Evolutionary conservation across 2,329 filamentous ascomycete genomes (phyloP).

Genomic region (Ophiostoma montium): DNA sequence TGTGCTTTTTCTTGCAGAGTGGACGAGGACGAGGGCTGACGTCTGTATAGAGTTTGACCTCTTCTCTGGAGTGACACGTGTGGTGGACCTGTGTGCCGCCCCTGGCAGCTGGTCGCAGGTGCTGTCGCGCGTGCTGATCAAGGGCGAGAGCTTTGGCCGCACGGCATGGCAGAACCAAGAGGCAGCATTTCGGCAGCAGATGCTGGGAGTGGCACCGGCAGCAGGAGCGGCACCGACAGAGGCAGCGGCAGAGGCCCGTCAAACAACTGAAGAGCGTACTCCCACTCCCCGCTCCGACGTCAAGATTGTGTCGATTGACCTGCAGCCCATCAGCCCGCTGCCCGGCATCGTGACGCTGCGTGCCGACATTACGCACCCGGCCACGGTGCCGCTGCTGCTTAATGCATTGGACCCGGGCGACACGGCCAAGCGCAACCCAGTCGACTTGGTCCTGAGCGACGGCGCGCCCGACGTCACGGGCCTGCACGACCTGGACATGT

Average conservation of each 20-base stretch:
- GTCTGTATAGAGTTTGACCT: conserved; percentile 66
- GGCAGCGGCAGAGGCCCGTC: no score
- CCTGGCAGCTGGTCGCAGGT: conserved; percentile 98
- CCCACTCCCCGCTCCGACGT: conserved; percentile 47
- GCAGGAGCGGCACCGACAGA: no score
- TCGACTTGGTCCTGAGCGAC: conserved; percentile 89
- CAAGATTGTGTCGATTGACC: conserved; percentile 88
- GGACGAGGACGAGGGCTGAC: not conserved
- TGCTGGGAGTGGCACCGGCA: conserved; percentile 35
- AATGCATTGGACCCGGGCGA: conserved; percentile 59
- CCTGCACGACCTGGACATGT: conserved; percentile 93
- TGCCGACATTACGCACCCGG: conserved; percentile 94
- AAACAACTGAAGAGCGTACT: conserved; percentile 3
- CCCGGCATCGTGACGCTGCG: conserved; percentile 85
- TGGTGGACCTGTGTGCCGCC: conserved; percentile 91
- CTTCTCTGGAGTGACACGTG: conserved; percentile 76
- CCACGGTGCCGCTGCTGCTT: conserved; percentile 79
- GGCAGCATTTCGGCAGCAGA: conserved; percentile 46
- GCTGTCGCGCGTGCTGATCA: conserved; percentile 81
- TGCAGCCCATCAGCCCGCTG: conserved; percentile 89
- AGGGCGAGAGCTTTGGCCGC: conserved; percentile 79
- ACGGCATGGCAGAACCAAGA: conserved; percentile 79
- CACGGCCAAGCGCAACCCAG: conserved; percentile 48
- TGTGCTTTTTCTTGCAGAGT: no score
- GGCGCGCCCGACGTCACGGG: conserved; percentile 95